phyloP scores from a whole-genome alignment of 176 grass and related monocot genomes.

The Tillandsia leiboldiana region DNA sequence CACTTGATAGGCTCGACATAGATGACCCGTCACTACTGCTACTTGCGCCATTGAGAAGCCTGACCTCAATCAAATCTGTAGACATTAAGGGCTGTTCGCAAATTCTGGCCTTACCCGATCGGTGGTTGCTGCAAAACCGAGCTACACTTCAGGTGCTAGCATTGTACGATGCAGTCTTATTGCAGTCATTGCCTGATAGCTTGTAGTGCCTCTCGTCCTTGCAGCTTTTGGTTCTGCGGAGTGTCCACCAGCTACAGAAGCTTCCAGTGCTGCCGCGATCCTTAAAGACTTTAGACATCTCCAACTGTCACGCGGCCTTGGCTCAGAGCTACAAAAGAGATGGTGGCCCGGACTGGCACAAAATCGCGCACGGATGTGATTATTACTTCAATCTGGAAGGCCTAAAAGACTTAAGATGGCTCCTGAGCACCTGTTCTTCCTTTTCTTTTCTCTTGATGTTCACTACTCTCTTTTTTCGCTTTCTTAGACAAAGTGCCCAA shows the following conservation, averaged over 20 bases:
- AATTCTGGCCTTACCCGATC: background rate
- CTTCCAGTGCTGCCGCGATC: background rate
- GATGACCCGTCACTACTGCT: background rate
- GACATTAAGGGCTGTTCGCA: background rate
- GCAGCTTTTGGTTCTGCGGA: background rate
- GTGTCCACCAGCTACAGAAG: background rate
- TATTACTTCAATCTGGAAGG: background rate
- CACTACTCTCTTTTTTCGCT: no score
- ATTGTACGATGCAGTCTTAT: background rate
- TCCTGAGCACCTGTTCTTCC: background rate
- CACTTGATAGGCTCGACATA: background rate
- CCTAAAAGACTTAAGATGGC: background rate
- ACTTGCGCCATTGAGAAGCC: background rate
- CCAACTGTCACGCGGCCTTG: background rate
- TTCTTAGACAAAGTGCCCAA: no score
- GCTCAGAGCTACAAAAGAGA: background rate
- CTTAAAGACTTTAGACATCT: background rate
- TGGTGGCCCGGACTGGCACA: background rate
- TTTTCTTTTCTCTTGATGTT: no score
- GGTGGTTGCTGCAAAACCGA: background rate
- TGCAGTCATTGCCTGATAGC: background rate
- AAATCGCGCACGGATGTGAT: background rate
- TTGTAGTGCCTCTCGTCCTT: background rate
- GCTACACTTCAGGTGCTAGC: background rate
- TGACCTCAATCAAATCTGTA: background rate